Conservation (phyloP, 2,329 filamentous ascomycete genomes). For the Apiospora malaysiana region DNA sequence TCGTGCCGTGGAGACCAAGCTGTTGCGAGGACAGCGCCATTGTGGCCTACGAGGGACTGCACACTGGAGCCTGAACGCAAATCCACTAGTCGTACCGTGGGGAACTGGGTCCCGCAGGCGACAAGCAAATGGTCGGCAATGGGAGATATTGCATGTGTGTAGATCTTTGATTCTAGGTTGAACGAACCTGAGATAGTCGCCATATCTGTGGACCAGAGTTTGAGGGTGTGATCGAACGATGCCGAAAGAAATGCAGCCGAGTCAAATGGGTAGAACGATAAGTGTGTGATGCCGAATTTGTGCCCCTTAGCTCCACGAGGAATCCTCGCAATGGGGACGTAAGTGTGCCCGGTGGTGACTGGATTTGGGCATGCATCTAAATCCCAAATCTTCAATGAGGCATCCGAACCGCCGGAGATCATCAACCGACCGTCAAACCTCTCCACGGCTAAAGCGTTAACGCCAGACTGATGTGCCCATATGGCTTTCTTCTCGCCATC, state of each 20-base stretch:
- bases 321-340: slow-evolving; percentile 60
- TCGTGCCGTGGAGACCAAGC: slow-evolving; percentile 85
- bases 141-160: slow-evolving; percentile 79
- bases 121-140: slow-evolving; percentile 77
- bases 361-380: slow-evolving; percentile 66
- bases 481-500: slow-evolving; percentile 44
- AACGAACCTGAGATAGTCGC: slow-evolving; percentile 69
- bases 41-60: slow-evolving; percentile 73
- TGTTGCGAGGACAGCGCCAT: slow-evolving; percentile 70
- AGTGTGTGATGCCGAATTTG: slow-evolving; percentile 75
- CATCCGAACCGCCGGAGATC: slow-evolving; percentile 85
- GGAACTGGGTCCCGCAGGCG: slow-evolving; percentile 87
- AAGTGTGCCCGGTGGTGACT: slow-evolving; percentile 51
- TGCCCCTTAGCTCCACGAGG: slow-evolving; percentile 55
- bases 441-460: slow-evolving; percentile 81
- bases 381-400: slow-evolving; percentile 86
- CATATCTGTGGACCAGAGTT: slow-evolving; percentile 73
- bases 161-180: slow-evolving; percentile 70
- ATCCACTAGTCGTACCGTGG: slow-evolving; percentile 83
- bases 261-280: slow-evolving; percentile 82
- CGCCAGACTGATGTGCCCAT: slow-evolving; percentile 78
- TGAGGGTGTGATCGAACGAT: slow-evolving; percentile 79
- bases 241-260: slow-evolving; percentile 76
- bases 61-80: slow-evolving; percentile 80
- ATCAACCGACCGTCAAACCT: slow-evolving; percentile 82